Evolutionary conservation across 78 protist species (phyloP), one percentile per base, ranked within the genome.

Genomic region (Fonticula alba): DNA sequence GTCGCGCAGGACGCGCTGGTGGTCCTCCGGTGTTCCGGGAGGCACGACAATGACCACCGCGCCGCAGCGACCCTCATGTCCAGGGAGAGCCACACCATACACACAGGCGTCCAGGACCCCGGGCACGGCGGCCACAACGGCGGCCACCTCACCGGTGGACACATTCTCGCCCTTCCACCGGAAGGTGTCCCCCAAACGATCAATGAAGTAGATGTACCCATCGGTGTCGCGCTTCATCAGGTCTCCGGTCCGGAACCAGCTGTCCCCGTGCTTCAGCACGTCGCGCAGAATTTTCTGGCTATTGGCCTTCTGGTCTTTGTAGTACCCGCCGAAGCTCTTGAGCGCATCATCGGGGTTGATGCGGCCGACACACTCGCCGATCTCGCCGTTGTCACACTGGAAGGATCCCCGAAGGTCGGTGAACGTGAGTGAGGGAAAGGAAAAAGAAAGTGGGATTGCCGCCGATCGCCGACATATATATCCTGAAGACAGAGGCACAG

Each of bases 121-220:
- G 13, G 9, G 7, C 3, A 20, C 24, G 57, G 31, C 24, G 24
- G 36, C 11, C 3, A 61, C 15, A 24, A 43, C 74, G 35, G 61
- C 62, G 31, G 35, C 69, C n/a, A 78, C 79, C 40, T 78, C 76
- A 19, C 53, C 29, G 7, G 82, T 78, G n/a, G 67, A 24, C 58
- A 73, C 82, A 64, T 78, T 78, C 69, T 78, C 82, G 27, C 82
- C 82, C 62, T 66, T 60, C 77, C 68, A 76, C 1, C 76, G 75
- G 71, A 58, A 62, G 19, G 82, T 78, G 33, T 78, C 82, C 33
- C 82, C 82, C 29, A 66, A 58, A 0, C 82, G 41, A 49, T 78
- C 82, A 26, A 36, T 55, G n/a, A 72, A 78, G 61, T 66, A 78
- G 15, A 46, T 11, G 36, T 29, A 78, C 4, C 82, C 82, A 1